phyloP scores from a whole-genome alignment of 2,329 filamentous ascomycete species.

The Xylaria arbuscula region DNA sequence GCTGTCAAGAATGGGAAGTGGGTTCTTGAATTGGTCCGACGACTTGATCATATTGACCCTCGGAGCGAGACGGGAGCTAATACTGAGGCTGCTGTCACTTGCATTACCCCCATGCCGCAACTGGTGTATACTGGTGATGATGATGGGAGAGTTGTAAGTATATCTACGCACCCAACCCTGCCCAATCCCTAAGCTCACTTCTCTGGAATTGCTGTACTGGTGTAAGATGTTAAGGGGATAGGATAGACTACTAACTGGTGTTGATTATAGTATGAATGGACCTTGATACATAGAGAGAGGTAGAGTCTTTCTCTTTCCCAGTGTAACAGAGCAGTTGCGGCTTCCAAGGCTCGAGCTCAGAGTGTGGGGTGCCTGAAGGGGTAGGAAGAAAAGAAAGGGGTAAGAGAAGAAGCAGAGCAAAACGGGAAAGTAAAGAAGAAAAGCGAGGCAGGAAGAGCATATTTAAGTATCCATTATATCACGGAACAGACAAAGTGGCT shows the following conservation, averaged over 20 bases:
- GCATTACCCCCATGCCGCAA: constrained; percentile 83
- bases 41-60: constrained; percentile 82
- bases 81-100: constrained; percentile 79
- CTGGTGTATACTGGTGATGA: constrained; percentile 95
- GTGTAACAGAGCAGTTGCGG: constrained; percentile 5
- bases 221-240: too few relatives aligned
- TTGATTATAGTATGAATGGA: constrained; percentile 69
- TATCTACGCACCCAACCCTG: background rate
- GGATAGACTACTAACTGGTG: constrained; percentile 29
- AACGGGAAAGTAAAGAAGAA: too few relatives aligned
- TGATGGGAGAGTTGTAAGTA: constrained; percentile 85
- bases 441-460: too few relatives aligned
- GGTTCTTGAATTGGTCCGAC: constrained; percentile 80
- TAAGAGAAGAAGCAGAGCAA: too few relatives aligned
- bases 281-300: constrained; percentile 66
- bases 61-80: constrained; percentile 69
- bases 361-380: constrained; percentile 39
- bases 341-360: constrained; percentile 35
- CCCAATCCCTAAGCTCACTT: background rate
- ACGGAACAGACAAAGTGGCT: too few relatives aligned
- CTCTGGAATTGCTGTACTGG: constrained; percentile 1
- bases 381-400: too few relatives aligned
- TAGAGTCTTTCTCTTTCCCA: constrained; percentile 57
- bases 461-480: too few relatives aligned
- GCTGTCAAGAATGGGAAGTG: constrained; percentile 72